Conservation (phyloP, 1,139 yeast species). For the Suhomyces maxii region DNA sequence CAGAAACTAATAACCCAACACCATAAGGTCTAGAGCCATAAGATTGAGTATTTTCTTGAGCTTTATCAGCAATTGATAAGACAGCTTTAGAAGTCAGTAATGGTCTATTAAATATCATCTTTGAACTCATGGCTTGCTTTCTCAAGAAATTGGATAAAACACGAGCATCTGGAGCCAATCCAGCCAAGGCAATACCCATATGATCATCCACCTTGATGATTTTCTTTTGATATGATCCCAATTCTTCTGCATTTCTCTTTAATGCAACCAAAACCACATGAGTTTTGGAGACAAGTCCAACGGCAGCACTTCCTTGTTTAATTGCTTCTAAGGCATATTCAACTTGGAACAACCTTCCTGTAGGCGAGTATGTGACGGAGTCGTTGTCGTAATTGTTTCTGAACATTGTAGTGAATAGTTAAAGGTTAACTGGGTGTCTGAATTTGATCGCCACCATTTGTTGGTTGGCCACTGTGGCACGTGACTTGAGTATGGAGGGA, state of each 20-base stretch:
- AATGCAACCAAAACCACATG: slow-evolving; percentile 92
- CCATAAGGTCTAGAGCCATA: slow-evolving; percentile 98
- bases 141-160: slow-evolving; percentile 85
- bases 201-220: slow-evolving; percentile 89
- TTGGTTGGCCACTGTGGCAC: not conserved
- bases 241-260: slow-evolving; percentile 94
- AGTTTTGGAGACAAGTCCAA: slow-evolving; percentile 81
- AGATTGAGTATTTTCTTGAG: slow-evolving; percentile 93
- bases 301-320: slow-evolving; percentile 97
- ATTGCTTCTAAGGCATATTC: slow-evolving; percentile 97
- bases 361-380: slow-evolving; percentile 95
- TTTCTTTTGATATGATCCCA: slow-evolving; percentile 95
- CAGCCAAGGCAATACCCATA: slow-evolving; percentile 93
- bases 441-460: slow-evolving; percentile 8
- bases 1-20: slow-evolving; percentile 89
- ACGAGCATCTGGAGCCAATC: slow-evolving; percentile 97
- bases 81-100: slow-evolving; percentile 84
- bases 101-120: slow-evolving; percentile 85
- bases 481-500: not conserved
- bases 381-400: slow-evolving; percentile 98
- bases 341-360: slow-evolving; percentile 92
- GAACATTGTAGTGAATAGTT: slow-evolving; percentile 48
- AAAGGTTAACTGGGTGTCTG: not conserved
- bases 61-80: slow-evolving; percentile 87
- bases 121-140: slow-evolving; percentile 88